Evolutionary conservation across 139 green algal genomes (phyloP).

Genomic region (Micractinium conductrix): DNA sequence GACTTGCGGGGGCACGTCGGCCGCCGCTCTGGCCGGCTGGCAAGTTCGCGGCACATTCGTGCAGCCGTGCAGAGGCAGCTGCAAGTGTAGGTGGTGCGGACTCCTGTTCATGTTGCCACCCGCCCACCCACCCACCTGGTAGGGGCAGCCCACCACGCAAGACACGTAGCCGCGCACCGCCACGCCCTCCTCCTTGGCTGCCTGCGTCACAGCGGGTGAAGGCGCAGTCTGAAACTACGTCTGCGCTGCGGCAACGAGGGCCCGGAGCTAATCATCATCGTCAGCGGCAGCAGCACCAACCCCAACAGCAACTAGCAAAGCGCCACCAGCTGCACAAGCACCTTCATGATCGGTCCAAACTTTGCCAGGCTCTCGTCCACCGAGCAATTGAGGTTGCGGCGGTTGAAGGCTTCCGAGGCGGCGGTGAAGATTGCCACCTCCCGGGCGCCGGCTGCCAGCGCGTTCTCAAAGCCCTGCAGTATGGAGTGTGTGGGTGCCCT

Average conservation of each 20-base stretch:
- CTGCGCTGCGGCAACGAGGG: too few species aligned
- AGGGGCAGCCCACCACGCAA: conserved; percentile 86
- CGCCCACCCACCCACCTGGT: too few species aligned
- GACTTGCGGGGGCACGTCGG: too few species aligned
- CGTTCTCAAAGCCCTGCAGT: conserved; percentile 80
- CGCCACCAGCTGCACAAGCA: too few species aligned
- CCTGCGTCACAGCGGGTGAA: conserved; percentile 57
- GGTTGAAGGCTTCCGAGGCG: conserved; percentile 85
- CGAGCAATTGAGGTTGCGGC: conserved; percentile 90
- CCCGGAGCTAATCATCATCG: too few species aligned
- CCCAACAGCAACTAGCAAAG: too few species aligned
- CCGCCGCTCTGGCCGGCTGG: too few species aligned
- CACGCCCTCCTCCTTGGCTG: conserved; percentile 62
- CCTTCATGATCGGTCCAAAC: too few species aligned
- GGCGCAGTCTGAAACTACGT: too few species aligned
- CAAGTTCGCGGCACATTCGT: neutral
- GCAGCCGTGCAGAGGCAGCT: neutral
- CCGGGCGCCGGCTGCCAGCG: conserved; percentile 73
- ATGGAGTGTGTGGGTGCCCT: neutral
- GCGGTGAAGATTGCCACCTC: conserved; percentile 93
- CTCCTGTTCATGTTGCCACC: neutral
- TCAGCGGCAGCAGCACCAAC: too few species aligned
- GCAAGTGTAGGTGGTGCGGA: neutral
- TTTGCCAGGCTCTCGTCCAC: conserved; percentile 73
- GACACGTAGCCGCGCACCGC: conserved; percentile 85